Percentiles rank a stretch among this genome's conserved stretches.
Conservation (phyloP, 148 eudicot species). For the Salicornia ramosissima region DNA sequence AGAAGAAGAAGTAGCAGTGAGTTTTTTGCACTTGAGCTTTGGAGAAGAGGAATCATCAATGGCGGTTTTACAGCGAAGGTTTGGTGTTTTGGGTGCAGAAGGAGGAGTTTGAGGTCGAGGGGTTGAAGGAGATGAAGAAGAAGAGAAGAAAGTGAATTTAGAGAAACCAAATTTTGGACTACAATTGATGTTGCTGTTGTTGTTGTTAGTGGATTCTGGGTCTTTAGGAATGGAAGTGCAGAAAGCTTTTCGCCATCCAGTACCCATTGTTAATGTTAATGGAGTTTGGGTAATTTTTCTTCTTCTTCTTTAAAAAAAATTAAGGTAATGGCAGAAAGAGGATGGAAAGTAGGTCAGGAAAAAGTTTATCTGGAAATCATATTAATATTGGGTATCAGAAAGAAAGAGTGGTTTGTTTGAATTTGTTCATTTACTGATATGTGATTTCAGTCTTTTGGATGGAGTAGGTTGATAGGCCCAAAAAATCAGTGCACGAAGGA, state of each 20-base stretch:
- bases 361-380: too few species aligned
- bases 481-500: background rate
- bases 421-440: background rate
- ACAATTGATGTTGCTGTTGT: background rate
- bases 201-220: conserved; percentile 19
- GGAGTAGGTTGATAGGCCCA: conserved; percentile 11
- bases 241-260: conserved; percentile 75
- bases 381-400: background rate
- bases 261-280: conserved; percentile 38
- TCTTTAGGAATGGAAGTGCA: conserved; percentile 61
- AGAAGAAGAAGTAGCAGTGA: conserved; percentile 27
- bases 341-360: background rate
- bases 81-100: background rate
- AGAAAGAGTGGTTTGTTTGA: background rate
- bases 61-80: conserved; percentile 30
- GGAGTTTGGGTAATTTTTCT: background rate
- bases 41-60: background rate
- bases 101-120: conserved; percentile 36
- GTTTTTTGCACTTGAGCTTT: conserved; percentile 10
- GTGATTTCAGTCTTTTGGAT: background rate
- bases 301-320: too few species aligned
- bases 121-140: conserved; percentile 37
- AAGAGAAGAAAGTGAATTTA: conserved; percentile 51
- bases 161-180: conserved; percentile 31
- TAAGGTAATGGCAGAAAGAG: background rate